Base-by-base conservation (phyloP, 2,329 filamentous ascomycete species). In the Lasiodiplodia hormozganensis region DNA sequence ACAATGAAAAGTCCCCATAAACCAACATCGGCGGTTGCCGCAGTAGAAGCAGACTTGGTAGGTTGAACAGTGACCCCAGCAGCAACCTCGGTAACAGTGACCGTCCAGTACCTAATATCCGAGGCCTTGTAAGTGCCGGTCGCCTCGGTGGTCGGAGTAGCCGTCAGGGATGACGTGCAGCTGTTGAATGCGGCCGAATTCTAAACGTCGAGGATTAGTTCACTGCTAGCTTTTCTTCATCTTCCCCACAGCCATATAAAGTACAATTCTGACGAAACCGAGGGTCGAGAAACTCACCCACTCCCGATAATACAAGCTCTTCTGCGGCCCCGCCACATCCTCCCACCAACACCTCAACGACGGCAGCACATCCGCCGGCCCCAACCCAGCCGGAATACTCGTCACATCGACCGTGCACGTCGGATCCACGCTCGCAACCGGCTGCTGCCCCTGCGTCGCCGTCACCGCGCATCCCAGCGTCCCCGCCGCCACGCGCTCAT, bases 81-180 rank as follows among this genome's bases (percentile, higher is more conserved):
- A 51, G 40, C 40, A 47, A 49, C 25, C 16, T 28, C 40, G 4
- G 58, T 62, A 4, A 62, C 58, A 3, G 58, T 62, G 16, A 62
- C 58, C 11, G 58, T 62, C 58, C 58, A 62, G 21, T 62, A 62
- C 10, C 23, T n/a, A 4, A 62, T 23, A 16, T 47, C 23, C 5
- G 38, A 14, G 4, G 58, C 3, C 6, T 11, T 7, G 1, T 18
- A 25, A 5, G 58, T 28, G 7, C 31, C 40, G 2, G 25, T 21
- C 12, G 14, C 23, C 12, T 49, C n/a, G 3, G 58, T 62, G 1
- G 54, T 58, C 23, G 38, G 58, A 6, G 58, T 49, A 5, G 58
- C 58, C 11, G 58, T 49, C 25, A 62, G 49, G 2, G 40, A 34
- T 2, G 40, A 14, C 16, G 21, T 6, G 16, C 58, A 62, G 40